Evolutionary conservation across 2,329 filamentous ascomycete species (phyloP).

Genomic region (Orbilia brochopaga): DNA sequence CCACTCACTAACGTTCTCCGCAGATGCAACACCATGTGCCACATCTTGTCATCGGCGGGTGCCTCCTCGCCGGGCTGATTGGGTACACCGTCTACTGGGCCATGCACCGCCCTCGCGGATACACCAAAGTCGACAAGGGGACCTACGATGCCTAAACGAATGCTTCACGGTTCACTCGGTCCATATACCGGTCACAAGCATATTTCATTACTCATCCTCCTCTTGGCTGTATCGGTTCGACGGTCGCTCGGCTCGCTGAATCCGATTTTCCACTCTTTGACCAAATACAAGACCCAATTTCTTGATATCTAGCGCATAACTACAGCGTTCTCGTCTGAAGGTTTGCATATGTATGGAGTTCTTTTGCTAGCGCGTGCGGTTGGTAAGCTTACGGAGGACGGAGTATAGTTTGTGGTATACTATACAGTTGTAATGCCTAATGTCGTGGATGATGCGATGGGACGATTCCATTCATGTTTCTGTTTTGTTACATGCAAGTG

Average conservation of each 20-base stretch:
- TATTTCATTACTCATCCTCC: background rate
- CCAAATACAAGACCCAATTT: background rate
- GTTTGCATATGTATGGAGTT: constrained; percentile 40
- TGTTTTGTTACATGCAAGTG: constrained; percentile 1
- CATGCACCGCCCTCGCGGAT: constrained; percentile 35
- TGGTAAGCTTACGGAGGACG: background rate
- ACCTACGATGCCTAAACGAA: constrained; percentile 35
- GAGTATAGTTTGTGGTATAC: no score
- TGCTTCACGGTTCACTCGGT: background rate
- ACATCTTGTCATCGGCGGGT: constrained; percentile 32
- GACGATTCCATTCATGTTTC: constrained; percentile 8
- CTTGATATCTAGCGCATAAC: background rate
- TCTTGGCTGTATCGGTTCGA: constrained; percentile 16
- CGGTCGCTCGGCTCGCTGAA: background rate
- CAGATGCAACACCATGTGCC: constrained; percentile 48
- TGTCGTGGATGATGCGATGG: constrained; percentile 18
- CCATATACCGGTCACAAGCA: background rate
- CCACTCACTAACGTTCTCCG: background rate
- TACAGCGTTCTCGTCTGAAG: constrained; percentile 6
- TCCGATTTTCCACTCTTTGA: background rate
- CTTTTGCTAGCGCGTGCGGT: constrained; percentile 6
- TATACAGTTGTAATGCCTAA: constrained; percentile 43
- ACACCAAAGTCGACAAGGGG: constrained; percentile 39
- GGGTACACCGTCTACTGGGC: constrained; percentile 47
- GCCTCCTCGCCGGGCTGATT: constrained; percentile 24